Percentiles rank a stretch among this genome's conserved stretches.
Evolutionary conservation across 2,329 filamentous ascomycete species (phyloP).

Genomic region (Lecanicillium sp.): DNA sequence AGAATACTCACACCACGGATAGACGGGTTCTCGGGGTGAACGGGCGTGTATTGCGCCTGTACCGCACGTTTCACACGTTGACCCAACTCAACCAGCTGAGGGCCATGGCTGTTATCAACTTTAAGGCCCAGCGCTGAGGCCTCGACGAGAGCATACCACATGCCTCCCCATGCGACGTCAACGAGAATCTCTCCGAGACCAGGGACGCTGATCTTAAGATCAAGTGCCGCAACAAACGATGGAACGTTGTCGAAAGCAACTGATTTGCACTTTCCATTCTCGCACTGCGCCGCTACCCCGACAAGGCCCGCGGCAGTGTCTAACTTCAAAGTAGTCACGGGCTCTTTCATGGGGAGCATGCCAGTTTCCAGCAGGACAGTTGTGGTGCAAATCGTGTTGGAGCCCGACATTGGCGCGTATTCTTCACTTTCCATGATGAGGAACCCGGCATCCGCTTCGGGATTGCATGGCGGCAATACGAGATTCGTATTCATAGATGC

Average conservation of each 20-base stretch:
- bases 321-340: conserved; percentile 28
- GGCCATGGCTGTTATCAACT: conserved; percentile 22
- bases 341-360: conserved; percentile 36
- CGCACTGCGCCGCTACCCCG: conserved; percentile 29
- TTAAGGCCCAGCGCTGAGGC: conserved; percentile 24
- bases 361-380: conserved; percentile 39
- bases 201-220: conserved; percentile 28
- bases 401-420: conserved; percentile 30
- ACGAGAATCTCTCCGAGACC: conserved; percentile 29
- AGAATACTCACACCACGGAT: conserved; percentile 32
- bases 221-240: conserved; percentile 30
- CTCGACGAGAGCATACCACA: conserved; percentile 35
- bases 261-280: conserved; percentile 31
- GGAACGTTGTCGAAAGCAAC: conserved; percentile 38
- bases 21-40: conserved; percentile 32
- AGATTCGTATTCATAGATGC: conserved; percentile 30
- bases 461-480: conserved; percentile 33
- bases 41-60: conserved; percentile 22
- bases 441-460: conserved; percentile 33
- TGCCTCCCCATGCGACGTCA: conserved; percentile 38
- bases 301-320: conserved; percentile 38
- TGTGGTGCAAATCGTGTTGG: conserved; percentile 33
- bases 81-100: conserved; percentile 30
- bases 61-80: conserved; percentile 33
- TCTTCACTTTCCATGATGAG: conserved; percentile 39